phyloP scores from a whole-genome alignment of 768 basidiomycete species.

The Tylopilus intermedius region DNA sequence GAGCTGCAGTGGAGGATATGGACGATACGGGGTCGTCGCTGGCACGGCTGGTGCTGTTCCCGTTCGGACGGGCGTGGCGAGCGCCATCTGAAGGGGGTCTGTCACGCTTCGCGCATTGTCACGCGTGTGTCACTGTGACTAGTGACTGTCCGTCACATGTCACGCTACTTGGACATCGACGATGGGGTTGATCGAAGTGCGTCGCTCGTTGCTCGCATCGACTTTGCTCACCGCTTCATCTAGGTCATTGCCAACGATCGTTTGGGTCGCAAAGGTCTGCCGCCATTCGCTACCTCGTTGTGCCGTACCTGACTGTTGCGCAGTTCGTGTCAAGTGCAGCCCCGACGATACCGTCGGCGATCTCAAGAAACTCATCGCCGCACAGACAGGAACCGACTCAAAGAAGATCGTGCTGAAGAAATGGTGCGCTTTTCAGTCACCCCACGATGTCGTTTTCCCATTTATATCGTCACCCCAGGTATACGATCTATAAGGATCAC shows the following conservation, averaged over 20 bases:
- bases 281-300: neutral
- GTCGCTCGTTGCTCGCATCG: constrained; percentile 2
- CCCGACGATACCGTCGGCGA: constrained; percentile 96
- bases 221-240: constrained; percentile 7
- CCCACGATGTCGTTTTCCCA: neutral
- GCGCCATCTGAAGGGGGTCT: constrained; percentile 21
- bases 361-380: constrained; percentile 93
- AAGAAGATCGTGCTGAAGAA: constrained; percentile 93
- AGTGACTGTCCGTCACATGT: constrained; percentile 16
- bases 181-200: constrained; percentile 57
- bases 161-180: constrained; percentile 20
- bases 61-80: constrained; percentile 29
- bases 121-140: constrained; percentile 20
- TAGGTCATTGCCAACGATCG: constrained; percentile 96
- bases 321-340: constrained; percentile 94
- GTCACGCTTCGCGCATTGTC: constrained; percentile 19
- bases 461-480: constrained; percentile 41
- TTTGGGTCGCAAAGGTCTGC: constrained; percentile 83
- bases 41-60: constrained; percentile 14
- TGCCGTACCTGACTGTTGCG: constrained; percentile 7
- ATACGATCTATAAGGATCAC: constrained; percentile 94
- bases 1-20: constrained; percentile 21
- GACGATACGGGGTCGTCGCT: constrained; percentile 21
- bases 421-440: constrained; percentile 56
- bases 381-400: constrained; percentile 85